A percentile compares a stretch with the other conserved stretches of the same genome.
Evolutionary conservation across 2,329 filamentous ascomycete genomes (phyloP).

Genomic region (Neofusicoccum parvum): DNA sequence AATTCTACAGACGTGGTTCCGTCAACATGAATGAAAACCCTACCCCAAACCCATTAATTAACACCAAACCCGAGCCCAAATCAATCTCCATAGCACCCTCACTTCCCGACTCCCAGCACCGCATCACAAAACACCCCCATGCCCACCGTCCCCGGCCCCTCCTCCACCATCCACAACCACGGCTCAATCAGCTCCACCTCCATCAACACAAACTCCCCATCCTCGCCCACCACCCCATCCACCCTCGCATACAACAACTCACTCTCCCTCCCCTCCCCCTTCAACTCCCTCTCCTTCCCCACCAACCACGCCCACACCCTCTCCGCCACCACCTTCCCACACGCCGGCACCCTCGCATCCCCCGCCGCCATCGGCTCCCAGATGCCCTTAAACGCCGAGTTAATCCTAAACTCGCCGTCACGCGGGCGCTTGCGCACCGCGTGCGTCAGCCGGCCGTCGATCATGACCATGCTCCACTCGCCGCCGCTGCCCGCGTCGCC

Average conservation of each 20-base stretch:
- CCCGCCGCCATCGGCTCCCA: conserved; percentile 8
- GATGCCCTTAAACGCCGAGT: conserved; percentile 10
- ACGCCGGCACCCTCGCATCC: conserved; percentile 9
- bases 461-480: conserved; percentile 18
- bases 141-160: conserved; percentile 20
- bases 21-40: too few relatives aligned
- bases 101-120: not conserved
- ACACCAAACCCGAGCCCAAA: too few relatives aligned
- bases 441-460: not conserved
- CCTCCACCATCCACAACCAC: conserved; percentile 21
- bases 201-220: conserved; percentile 19
- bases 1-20: too few relatives aligned
- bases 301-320: conserved; percentile 16
- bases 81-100: too few relatives aligned
- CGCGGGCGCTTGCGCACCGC: conserved; percentile 16
- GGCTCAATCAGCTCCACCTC: conserved; percentile 22
- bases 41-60: too few relatives aligned
- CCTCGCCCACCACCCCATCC: conserved; percentile 14
- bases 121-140: conserved; percentile 13
- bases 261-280: not conserved
- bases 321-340: not conserved
- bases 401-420: conserved; percentile 15
- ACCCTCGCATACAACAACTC: conserved; percentile 21
- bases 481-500: conserved; percentile 1
- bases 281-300: conserved; percentile 10